Conservation (phyloP, 2,329 filamentous ascomycete genomes). For the Hymenoscyphus repandus region DNA sequence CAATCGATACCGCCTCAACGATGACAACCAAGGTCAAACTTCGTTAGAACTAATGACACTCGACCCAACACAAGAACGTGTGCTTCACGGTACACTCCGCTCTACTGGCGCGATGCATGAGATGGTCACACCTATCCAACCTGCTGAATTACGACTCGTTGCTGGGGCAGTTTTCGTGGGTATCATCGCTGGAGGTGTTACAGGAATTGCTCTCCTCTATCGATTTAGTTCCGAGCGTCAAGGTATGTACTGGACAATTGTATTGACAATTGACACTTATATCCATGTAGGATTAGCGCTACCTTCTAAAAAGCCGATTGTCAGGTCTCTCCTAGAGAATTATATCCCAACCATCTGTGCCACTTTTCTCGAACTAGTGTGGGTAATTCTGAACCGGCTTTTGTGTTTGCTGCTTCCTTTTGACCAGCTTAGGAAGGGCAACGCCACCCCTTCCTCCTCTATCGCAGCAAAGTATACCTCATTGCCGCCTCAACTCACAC, state of each 20-base stretch:
- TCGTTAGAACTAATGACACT: too few relatives aligned
- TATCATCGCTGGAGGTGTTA: slow-evolving; percentile 6
- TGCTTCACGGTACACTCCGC: too few relatives aligned
- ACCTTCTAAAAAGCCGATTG: slow-evolving; percentile 17
- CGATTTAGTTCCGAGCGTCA: too few relatives aligned
- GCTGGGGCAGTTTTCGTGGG: slow-evolving; percentile 12
- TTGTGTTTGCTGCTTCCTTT: slow-evolving; percentile 52
- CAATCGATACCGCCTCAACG: too few relatives aligned
- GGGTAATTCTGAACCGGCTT: slow-evolving; percentile 48
- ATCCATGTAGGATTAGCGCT: slow-evolving; percentile 14
- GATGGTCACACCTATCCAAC: slow-evolving; percentile 16
- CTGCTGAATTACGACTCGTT: slow-evolving; percentile 9
- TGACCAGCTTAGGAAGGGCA: slow-evolving; percentile 40
- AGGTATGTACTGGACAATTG: too few relatives aligned
- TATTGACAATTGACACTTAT: too few relatives aligned
- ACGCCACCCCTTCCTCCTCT: slow-evolving; percentile 34
- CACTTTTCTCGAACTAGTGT: slow-evolving; percentile 52
- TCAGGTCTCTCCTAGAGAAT: slow-evolving; percentile 37
- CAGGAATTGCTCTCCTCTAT: too few relatives aligned
- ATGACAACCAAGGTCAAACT: too few relatives aligned
- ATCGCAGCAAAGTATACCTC: slow-evolving; percentile 46
- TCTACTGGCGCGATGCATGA: too few relatives aligned
- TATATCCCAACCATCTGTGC: slow-evolving; percentile 51
- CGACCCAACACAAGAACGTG: too few relatives aligned
- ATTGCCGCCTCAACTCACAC: slow-evolving; percentile 47